Evolutionary conservation across 2,329 filamentous ascomycete genomes (phyloP).

Genomic region (Apiospora rasikravindrae): DNA sequence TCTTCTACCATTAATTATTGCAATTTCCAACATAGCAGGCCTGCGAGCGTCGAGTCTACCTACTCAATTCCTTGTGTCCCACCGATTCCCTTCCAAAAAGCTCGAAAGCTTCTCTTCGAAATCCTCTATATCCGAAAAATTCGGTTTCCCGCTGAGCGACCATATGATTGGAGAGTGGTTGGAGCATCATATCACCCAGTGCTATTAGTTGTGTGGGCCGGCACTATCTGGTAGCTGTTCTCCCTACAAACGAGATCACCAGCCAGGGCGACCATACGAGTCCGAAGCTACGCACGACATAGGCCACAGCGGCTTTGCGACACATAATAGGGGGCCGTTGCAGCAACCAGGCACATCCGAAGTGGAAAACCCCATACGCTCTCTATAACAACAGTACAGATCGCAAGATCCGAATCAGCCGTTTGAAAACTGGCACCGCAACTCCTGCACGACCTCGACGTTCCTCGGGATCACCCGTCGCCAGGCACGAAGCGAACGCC

Average conservation of each 20-base stretch:
- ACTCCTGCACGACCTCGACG: neutral
- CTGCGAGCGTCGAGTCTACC: conserved; percentile 11
- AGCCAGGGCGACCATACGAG: neutral
- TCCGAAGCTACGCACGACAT: neutral
- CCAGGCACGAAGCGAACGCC: neutral
- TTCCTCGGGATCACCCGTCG: neutral
- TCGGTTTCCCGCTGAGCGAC: neutral
- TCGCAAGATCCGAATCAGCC: neutral
- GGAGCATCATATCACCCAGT: neutral
- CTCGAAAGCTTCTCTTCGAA: neutral
- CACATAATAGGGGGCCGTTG: neutral
- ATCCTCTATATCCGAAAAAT: neutral
- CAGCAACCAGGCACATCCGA: neutral
- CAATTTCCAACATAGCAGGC: conserved; percentile 12
- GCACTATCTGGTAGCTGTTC: neutral
- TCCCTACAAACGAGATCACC: neutral
- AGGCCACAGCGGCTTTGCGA: neutral
- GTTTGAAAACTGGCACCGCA: neutral
- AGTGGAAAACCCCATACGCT: neutral
- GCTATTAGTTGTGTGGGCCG: neutral
- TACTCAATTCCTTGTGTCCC: conserved; percentile 6
- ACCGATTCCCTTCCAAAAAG: neutral
- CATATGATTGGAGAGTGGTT: neutral
- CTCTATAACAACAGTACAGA: neutral
- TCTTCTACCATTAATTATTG: conserved; percentile 12